Evolutionary conservation across 345 rosid species (phyloP).

Genomic region (Sonneratia alba): DNA sequence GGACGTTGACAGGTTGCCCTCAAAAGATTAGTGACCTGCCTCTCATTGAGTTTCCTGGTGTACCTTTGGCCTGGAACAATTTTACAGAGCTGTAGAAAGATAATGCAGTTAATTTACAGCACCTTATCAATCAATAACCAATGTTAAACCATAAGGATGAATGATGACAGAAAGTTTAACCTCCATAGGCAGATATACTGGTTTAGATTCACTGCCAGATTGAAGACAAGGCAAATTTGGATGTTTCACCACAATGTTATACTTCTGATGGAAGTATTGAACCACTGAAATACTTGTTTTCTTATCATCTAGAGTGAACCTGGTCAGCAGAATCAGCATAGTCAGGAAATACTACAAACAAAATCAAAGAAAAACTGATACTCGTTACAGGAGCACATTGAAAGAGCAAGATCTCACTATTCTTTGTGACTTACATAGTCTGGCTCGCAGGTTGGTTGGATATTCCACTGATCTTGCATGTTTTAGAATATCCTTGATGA

Average conservation of each 20-base stretch:
- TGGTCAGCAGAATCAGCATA: slow-evolving; percentile 9
- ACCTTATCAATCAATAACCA: neutral
- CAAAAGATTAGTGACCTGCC: slow-evolving; percentile 46
- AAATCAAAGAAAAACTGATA: neutral
- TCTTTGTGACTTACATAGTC: slow-evolving; percentile 29
- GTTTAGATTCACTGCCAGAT: slow-evolving; percentile 53
- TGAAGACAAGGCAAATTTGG: slow-evolving; percentile 46
- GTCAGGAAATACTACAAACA: too few species aligned
- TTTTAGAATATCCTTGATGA: slow-evolving; percentile 16
- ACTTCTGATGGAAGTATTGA: slow-evolving; percentile 44
- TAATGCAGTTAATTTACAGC: neutral
- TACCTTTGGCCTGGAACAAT: slow-evolving; percentile 57
- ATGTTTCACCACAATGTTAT: slow-evolving; percentile 22
- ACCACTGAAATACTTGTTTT: slow-evolving; percentile 23
- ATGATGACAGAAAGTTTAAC: slow-evolving; percentile 19
- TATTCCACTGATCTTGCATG: slow-evolving; percentile 39
- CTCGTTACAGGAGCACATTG: too few species aligned
- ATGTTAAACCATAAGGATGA: neutral
- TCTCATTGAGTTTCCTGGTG: slow-evolving; percentile 44
- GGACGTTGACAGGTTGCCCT: slow-evolving; percentile 81
- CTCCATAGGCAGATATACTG: slow-evolving; percentile 69
- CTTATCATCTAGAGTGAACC: slow-evolving; percentile 45
- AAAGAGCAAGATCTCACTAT: too few species aligned
- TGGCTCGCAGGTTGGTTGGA: slow-evolving; percentile 34
- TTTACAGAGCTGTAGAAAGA: slow-evolving; percentile 36